Evolutionary conservation across 768 basidiomycete species (phyloP), one percentile per base, ranked within the genome.

Genomic region (Rhodocollybia butyracea): DNA sequence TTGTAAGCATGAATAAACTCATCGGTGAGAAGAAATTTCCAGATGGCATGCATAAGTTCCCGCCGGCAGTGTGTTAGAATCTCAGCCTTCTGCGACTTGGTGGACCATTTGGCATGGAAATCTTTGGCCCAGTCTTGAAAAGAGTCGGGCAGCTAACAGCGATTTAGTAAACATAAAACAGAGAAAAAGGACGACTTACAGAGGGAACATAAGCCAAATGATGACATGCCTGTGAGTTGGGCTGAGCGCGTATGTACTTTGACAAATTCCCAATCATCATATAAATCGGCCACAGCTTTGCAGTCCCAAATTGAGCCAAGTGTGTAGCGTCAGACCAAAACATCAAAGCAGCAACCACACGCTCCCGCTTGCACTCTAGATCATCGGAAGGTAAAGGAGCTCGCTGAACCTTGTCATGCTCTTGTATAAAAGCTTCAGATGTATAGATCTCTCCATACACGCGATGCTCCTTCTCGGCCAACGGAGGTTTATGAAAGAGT

Each of bases 151-250:
- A n/a, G n/a, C n/a, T n/a, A n/a, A n/a, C n/a, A n/a, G n/a, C n/a
- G n/a, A n/a, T n/a, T n/a, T n/a, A n/a, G n/a, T n/a, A n/a, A n/a
- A n/a, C n/a, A n/a, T n/a, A n/a, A n/a, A n/a, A n/a, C 8, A 48
- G 32, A 3, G 43, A 42, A n/a, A 26, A 57, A 36, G 31, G 32
- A 22, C 5, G 17, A 48, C 65, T 42, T 54, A 77, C 74, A 42
- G 62, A 64, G 0, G 70, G 70, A 52, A 79, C 66, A 61, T 77
- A 77, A 1, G 68, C 73, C 5, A 77, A 11, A 48, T 75, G 74
- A 47, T 78, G 69, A 17, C 65, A 69, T 1, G 71, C 58, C 27
- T 63, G 60, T 1, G 59, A 57, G 1, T 54, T 58, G 0, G 74
- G 74, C 21, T 66, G 65, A 10, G 47, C 58, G 0, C 68, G 63